Percentiles rank a stretch among this genome's conserved stretches.
These are phyloP conservation scores for Rhizoclosmatium globosum DNA, from an alignment of 192 early-diverging fungal genomes.

Conservation along the genomic window DNA sequence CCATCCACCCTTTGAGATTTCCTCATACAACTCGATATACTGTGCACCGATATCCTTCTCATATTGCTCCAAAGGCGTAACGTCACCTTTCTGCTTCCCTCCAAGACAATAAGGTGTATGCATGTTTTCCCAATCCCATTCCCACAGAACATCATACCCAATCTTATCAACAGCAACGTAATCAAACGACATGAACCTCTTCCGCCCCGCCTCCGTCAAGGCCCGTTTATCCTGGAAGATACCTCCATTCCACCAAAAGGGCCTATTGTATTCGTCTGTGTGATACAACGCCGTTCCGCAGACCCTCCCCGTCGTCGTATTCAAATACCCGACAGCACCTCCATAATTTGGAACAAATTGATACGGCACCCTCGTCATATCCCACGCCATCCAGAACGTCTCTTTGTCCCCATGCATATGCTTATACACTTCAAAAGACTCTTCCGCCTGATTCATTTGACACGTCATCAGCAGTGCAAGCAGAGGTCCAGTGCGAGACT, in stretches of 20 bases:
- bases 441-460: conserved; percentile 54
- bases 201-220: neutral
- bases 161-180: conserved; percentile 28
- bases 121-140: conserved; percentile 6
- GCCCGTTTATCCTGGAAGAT: conserved; percentile 41
- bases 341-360: conserved; percentile 62
- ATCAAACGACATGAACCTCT: conserved; percentile 20
- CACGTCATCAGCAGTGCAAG: conserved; percentile 62
- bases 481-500: conserved; percentile 48
- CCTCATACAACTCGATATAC: conserved; percentile 19
- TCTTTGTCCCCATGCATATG: conserved; percentile 31
- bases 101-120: neutral
- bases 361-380: conserved; percentile 66
- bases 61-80: neutral
- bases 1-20: conserved; percentile 9
- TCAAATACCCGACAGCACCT: conserved; percentile 59
- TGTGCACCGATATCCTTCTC: conserved; percentile 5
- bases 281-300: conserved; percentile 36
- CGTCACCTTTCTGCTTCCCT: conserved; percentile 2
- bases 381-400: conserved; percentile 59
- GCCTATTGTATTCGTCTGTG: conserved; percentile 28
- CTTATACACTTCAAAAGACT: conserved; percentile 32
- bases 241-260: conserved; percentile 53
- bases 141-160: conserved; percentile 1
- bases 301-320: conserved; percentile 13